Evolutionary conservation across 441 rosid species (phyloP).

Genomic region (Populus hybrid): DNA sequence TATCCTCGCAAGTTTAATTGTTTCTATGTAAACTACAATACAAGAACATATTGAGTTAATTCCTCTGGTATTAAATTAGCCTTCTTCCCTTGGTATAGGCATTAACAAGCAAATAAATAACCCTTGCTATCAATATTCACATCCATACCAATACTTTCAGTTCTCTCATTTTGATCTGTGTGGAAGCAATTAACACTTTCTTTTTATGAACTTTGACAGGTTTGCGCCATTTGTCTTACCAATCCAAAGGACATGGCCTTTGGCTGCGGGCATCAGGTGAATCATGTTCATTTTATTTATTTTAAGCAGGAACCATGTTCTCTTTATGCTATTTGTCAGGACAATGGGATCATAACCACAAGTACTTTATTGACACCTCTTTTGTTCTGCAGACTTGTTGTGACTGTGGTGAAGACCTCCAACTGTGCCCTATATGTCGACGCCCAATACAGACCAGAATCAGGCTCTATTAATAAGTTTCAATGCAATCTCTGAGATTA

Average conservation of each 20-base stretch:
- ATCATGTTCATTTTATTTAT: constrained; percentile 5
- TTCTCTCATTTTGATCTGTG: neutral
- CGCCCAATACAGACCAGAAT: constrained; percentile 63
- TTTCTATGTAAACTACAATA: too few relatives aligned
- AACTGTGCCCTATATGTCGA: constrained; percentile 83
- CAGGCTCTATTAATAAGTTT: constrained; percentile 55
- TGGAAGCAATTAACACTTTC: constrained; percentile 8
- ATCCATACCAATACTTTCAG: neutral
- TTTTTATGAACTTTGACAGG: constrained; percentile 29
- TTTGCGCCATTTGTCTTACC: constrained; percentile 74
- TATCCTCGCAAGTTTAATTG: too few relatives aligned
- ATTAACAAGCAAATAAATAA: neutral
- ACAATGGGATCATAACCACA: constrained; percentile 1
- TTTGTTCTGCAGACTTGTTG: constrained; percentile 63
- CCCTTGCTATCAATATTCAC: neutral
- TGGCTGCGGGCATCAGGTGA: constrained; percentile 95
- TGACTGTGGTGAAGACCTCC: constrained; percentile 77
- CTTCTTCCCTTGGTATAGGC: neutral
- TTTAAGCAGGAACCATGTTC: neutral
- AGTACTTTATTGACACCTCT: constrained; percentile 10
- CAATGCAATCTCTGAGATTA: neutral
- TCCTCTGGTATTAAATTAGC: neutral
- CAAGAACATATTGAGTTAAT: too few relatives aligned
- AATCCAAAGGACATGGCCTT: constrained; percentile 83
- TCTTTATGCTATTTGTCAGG: neutral